phyloP scores from a whole-genome alignment of 1,139 yeast genomes.

The Geotrichum australiense region DNA sequence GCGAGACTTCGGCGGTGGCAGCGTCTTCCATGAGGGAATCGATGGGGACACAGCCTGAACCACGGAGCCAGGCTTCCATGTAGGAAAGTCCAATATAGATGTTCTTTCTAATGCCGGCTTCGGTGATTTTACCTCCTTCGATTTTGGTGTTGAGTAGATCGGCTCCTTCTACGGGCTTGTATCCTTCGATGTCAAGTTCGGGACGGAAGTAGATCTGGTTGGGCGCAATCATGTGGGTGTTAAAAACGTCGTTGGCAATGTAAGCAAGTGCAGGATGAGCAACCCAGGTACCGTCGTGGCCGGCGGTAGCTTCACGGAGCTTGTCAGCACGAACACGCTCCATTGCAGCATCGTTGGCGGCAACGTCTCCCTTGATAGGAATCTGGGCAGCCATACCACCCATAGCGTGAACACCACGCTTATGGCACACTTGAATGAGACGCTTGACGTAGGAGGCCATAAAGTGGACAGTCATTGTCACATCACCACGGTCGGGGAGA shows the following conservation, averaged over 20 bases:
- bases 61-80: constrained; percentile 76
- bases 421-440: constrained; percentile 61
- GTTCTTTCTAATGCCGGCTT: constrained; percentile 63
- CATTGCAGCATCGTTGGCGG: constrained; percentile 57
- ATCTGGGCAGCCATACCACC: constrained; percentile 84
- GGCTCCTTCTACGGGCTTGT: constrained; percentile 45
- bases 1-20: constrained; percentile 76
- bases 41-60: constrained; percentile 72
- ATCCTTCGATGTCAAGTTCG: constrained; percentile 35
- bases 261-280: constrained; percentile 74
- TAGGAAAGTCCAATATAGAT: constrained; percentile 63
- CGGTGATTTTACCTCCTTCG: constrained; percentile 57
- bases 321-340: constrained; percentile 63
- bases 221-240: constrained; percentile 72
- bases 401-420: constrained; percentile 68
- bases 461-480: constrained; percentile 67
- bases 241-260: constrained; percentile 64
- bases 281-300: constrained; percentile 77
- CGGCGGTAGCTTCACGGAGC: constrained; percentile 62
- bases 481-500: constrained; percentile 65
- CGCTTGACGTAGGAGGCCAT: constrained; percentile 63
- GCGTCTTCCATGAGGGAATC: constrained; percentile 81
- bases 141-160: constrained; percentile 64
- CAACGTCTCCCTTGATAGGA: constrained; percentile 60
- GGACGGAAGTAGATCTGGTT: constrained; percentile 59